These are phyloP conservation scores for Trametes punicea DNA, from an alignment of 768 basidiomycete species.

Conservation along the genomic window DNA sequence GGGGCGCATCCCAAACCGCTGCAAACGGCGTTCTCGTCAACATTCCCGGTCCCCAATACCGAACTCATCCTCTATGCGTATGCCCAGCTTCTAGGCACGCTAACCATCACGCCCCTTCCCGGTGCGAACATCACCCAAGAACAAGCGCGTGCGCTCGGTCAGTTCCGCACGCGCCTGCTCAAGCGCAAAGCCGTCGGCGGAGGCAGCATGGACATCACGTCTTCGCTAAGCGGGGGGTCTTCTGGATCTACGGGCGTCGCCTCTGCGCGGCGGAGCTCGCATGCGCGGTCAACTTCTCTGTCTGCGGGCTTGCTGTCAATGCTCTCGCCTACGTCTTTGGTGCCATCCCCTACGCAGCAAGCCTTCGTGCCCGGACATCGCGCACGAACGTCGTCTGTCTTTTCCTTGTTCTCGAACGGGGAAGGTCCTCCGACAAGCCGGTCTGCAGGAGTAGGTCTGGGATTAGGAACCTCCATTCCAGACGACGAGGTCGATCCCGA, in stretches of 20 bases:
- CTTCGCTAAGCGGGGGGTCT: conserved; percentile 33
- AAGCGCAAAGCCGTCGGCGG: conserved; percentile 56
- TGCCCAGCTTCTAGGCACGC: conserved; percentile 70
- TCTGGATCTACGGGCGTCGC: neutral
- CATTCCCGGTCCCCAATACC: conserved; percentile 46
- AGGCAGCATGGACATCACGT: conserved; percentile 77
- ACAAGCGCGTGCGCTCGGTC: conserved; percentile 42
- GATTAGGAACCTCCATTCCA: conserved; percentile 21
- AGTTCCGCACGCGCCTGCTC: conserved; percentile 48
- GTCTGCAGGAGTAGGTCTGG: conserved; percentile 31
- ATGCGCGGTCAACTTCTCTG: conserved; percentile 50
- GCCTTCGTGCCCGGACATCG: conserved; percentile 24
- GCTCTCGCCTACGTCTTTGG: conserved; percentile 23
- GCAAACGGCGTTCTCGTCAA: conserved; percentile 41
- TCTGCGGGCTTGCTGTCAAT: conserved; percentile 46
- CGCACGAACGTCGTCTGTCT: conserved; percentile 24
- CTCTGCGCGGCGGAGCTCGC: conserved; percentile 20
- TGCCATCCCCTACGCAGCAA: conserved; percentile 10
- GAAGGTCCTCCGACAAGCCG: conserved; percentile 7
- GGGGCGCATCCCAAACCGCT: conserved; percentile 24
- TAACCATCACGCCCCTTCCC: conserved; percentile 51
- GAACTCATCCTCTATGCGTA: conserved; percentile 85
- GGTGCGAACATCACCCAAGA: conserved; percentile 40
- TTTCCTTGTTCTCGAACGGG: conserved; percentile 15
- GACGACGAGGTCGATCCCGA: conserved; percentile 54